Evolutionary conservation across 2,329 filamentous ascomycete genomes (phyloP), one percentile per base, ranked within the genome.

Genomic region (Elsinoe necatrix): DNA sequence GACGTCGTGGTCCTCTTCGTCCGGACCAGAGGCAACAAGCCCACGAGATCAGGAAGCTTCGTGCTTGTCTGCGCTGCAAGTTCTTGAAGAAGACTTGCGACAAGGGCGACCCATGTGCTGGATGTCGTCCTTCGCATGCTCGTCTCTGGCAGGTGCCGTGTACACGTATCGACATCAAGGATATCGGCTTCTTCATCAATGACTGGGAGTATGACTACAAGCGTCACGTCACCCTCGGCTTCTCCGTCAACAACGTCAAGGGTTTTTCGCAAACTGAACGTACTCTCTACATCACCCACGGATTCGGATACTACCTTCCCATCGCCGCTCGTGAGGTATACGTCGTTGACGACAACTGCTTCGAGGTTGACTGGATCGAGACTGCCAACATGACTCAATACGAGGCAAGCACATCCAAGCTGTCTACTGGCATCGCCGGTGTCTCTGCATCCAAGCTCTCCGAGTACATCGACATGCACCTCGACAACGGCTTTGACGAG

Each of bases 81-180:
- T 97, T 96, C 77, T 79, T 97, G 71, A 97, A 97, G 81, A 97
- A 97, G 81, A 96, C 92, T 50, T 97, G 92, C 69, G 92, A 97
- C 73, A 96, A 95, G 77, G 92, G 92, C 61, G 91, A 96, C 75
- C 92, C 92, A 58, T 97, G 92, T 73, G 87, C 86, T 66, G 92
- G 92, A 48, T 97, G 92, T 76, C 88, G 95, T 75, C 92, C 92
- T 52, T 95, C 91, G 18, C 92, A 97, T 71, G 92, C 92, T 61
- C 85, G 92, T 62, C 79, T 97, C 54, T 97, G 92, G 92, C 91
- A 96, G 74, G 92, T 97, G 43, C 92, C 92, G 60, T 97, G 92
- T 78, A 97, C 92, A 39, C 87, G 92, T 60, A 95, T 96, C 67
- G 92, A 96, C 72, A 97, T 97, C 78, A 96, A 95, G 80, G 92